phyloP scores from a whole-genome alignment of 352 stramenopile species.

The Pythium angustatum region DNA sequence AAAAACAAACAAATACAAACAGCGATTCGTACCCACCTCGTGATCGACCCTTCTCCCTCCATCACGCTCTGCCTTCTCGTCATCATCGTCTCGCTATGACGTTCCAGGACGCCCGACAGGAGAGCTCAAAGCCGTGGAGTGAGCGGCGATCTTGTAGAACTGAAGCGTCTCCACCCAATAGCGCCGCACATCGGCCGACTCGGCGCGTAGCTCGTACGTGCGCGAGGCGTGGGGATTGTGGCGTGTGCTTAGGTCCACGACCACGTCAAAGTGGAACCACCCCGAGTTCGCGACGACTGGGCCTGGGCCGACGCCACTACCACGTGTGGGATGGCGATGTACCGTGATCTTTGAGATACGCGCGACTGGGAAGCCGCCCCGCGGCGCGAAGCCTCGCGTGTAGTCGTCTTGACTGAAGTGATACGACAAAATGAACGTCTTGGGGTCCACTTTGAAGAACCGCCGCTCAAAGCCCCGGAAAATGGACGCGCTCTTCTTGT shows the following conservation, averaged over 20 bases:
- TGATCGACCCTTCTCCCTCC: not conserved
- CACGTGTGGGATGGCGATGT: conserved; percentile 43
- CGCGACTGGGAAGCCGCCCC: conserved; percentile 55
- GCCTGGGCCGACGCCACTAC: not conserved
- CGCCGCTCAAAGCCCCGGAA: conserved; percentile 69
- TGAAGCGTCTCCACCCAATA: conserved; percentile 76
- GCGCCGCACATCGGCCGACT: conserved; percentile 50
- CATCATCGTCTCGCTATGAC: too few species aligned
- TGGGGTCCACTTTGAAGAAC: conserved; percentile 70
- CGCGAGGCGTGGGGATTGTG: conserved; percentile 56
- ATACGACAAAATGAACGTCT: conserved; percentile 69
- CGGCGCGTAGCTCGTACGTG: conserved; percentile 70
- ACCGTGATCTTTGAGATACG: conserved; percentile 63
- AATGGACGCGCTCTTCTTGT: conserved; percentile 80
- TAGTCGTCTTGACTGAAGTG: conserved; percentile 69
- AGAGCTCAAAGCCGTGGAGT: conserved; percentile 8
- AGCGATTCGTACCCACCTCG: not conserved
- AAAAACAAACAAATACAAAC: too few species aligned
- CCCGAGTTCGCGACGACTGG: conserved; percentile 32
- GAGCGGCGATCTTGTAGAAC: conserved; percentile 57
- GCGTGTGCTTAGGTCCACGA: conserved; percentile 66
- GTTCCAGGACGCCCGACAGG: not conserved
- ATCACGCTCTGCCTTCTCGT: not conserved
- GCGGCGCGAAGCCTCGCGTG: conserved; percentile 58
- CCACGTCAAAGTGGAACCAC: conserved; percentile 64